phyloP scores from a whole-genome alignment of 495 filamentous ascomycete genomes.

The Sordaria brevicollis region DNA sequence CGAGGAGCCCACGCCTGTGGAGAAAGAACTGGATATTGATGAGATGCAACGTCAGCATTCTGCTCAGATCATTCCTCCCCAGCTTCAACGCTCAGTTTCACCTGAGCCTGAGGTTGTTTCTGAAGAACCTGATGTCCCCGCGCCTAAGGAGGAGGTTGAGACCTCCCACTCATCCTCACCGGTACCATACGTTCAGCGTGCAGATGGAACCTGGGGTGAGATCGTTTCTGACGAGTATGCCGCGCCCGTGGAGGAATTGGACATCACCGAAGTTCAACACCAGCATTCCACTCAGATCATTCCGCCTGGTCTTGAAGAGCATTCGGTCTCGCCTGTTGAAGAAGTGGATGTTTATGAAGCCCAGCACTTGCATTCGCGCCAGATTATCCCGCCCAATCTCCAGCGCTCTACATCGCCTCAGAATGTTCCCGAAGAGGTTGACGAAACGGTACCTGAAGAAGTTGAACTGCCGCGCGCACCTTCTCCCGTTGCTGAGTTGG shows the following conservation, averaged over 20 bases:
- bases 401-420: neutral
- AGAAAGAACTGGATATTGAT: neutral
- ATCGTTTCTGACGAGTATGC: neutral
- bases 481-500: neutral
- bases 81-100: neutral
- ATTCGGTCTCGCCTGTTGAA: neutral
- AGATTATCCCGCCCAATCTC: neutral
- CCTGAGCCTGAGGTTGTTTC: neutral
- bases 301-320: too few species aligned
- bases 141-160: too few species aligned
- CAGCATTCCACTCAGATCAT: too few species aligned
- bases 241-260: neutral
- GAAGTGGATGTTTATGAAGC: neutral
- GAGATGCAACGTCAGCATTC: neutral
- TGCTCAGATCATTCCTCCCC: neutral
- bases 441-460: neutral
- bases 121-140: too few species aligned
- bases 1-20: too few species aligned
- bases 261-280: too few species aligned
- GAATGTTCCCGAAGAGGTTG: neutral
- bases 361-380: neutral
- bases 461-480: neutral
- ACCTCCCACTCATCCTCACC: too few species aligned
- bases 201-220: neutral
- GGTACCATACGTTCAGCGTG: neutral